These are phyloP conservation scores for Phytophthora pini DNA, from an alignment of 352 stramenopile species.

Conservation along the genomic window DNA sequence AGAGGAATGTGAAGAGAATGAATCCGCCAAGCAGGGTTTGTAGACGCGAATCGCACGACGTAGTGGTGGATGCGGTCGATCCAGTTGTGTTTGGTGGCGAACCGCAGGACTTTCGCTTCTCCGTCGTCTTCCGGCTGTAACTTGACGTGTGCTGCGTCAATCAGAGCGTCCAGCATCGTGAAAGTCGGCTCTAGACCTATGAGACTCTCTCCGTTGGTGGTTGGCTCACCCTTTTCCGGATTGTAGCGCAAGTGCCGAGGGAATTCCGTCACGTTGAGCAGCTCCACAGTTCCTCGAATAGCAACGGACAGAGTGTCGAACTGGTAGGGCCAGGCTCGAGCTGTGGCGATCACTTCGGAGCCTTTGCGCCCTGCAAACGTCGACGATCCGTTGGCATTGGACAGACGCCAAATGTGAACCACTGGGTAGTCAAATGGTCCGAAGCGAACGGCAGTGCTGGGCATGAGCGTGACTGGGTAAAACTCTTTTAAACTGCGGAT, in stretches of 20 bases:
- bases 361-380: constrained; percentile 30
- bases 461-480: constrained; percentile 32
- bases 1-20: constrained; percentile 3
- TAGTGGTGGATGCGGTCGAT: constrained; percentile 49
- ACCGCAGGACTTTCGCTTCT: constrained; percentile 8
- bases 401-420: constrained; percentile 30
- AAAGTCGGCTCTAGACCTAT: constrained; percentile 40
- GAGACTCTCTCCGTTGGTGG: constrained; percentile 15
- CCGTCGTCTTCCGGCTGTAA: not conserved
- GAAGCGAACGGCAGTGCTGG: constrained; percentile 40
- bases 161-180: constrained; percentile 45
- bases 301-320: constrained; percentile 45
- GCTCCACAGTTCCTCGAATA: constrained; percentile 29
- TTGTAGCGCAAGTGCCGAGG: constrained; percentile 41
- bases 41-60: constrained; percentile 16
- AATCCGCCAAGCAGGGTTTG: not conserved
- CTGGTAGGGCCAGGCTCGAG: constrained; percentile 42
- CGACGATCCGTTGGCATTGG: not conserved
- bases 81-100: constrained; percentile 43
- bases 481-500: constrained; percentile 31
- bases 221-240: not conserved
- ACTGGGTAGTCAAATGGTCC: constrained; percentile 58
- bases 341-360: constrained; percentile 8
- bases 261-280: constrained; percentile 38
- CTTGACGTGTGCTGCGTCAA: constrained; percentile 4